Evolutionary conservation across 305 asterid genomes (phyloP).

Genomic region (Rubia balearica): DNA sequence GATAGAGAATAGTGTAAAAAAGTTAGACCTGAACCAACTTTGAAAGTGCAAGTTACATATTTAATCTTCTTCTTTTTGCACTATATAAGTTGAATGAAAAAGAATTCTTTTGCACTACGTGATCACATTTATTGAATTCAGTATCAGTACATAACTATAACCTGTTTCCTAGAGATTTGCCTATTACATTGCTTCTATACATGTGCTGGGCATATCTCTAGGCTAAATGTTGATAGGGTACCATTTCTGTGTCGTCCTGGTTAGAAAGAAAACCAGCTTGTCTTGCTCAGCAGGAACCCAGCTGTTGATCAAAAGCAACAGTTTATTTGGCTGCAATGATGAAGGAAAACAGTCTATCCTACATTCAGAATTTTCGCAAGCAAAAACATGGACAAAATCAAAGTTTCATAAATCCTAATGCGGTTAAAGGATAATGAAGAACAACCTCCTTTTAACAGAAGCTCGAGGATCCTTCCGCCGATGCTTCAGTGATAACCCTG

Average conservation of each 20-base stretch:
- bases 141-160: background rate
- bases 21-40: too few relatives aligned
- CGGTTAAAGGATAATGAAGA: slow-evolving; percentile 20
- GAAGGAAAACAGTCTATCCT: too few relatives aligned
- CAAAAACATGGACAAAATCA: background rate
- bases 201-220: slow-evolving; percentile 19
- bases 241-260: slow-evolving; percentile 70
- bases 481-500: slow-evolving; percentile 56
- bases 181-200: slow-evolving; percentile 10
- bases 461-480: slow-evolving; percentile 32
- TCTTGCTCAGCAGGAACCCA: slow-evolving; percentile 81
- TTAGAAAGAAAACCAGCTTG: slow-evolving; percentile 81
- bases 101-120: too few relatives aligned
- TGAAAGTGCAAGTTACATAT: too few relatives aligned
- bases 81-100: background rate
- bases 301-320: slow-evolving; percentile 29
- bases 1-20: too few relatives aligned
- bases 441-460: slow-evolving; percentile 39
- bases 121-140: background rate
- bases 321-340: too few relatives aligned
- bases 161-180: slow-evolving; percentile 28
- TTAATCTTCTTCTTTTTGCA: too few relatives aligned
- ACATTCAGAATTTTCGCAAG: background rate
- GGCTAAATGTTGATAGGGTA: slow-evolving; percentile 63
- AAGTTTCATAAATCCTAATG: background rate